phyloP scores from a whole-genome alignment of 2,329 filamentous ascomycete species.

The Ascochyta clinopodiicola region DNA sequence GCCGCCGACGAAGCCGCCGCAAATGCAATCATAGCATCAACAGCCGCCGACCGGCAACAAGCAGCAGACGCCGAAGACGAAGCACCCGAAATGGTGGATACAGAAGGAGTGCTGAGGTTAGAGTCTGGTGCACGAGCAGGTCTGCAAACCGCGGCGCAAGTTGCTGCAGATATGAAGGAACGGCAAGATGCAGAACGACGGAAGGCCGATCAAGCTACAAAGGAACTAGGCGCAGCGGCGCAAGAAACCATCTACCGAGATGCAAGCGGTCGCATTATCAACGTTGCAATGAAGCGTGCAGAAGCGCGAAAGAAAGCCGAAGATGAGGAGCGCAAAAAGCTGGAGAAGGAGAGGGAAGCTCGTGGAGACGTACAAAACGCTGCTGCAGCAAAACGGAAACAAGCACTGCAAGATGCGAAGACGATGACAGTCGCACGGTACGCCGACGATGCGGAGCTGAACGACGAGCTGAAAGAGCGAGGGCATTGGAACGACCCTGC shows the following conservation, averaged over 20 bases:
- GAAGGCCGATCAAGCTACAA: conserved; percentile 51
- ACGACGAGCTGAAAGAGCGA: conserved; percentile 77
- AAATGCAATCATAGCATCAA: conserved; percentile 77
- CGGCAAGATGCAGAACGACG: conserved; percentile 69
- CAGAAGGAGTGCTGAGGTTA: conserved; percentile 66
- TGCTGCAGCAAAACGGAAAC: conserved; percentile 68
- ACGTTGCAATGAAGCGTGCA: conserved; percentile 87
- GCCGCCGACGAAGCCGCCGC: conserved; percentile 76
- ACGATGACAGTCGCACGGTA: conserved; percentile 79
- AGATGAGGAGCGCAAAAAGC: conserved; percentile 70
- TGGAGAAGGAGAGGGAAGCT: conserved; percentile 70
- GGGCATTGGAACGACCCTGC: conserved; percentile 95
- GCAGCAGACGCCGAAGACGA: conserved; percentile 55
- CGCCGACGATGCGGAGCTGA: conserved; percentile 86
- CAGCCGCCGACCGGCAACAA: conserved; percentile 67
- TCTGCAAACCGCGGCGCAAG: conserved; percentile 81
- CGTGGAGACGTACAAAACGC: conserved; percentile 85
- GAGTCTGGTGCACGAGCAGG: conserved; percentile 87
- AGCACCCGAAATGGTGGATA: conserved; percentile 47
- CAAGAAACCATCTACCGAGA: conserved; percentile 91
- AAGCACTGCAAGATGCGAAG: conserved; percentile 79
- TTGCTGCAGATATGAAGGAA: conserved; percentile 63
- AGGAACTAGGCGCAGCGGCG: conserved; percentile 49
- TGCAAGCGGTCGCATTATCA: conserved; percentile 91
- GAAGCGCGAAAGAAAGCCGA: conserved; percentile 82